phyloP scores from a whole-genome alignment of 2,329 filamentous ascomycete genomes.

The Pestalotiopsis sp. region DNA sequence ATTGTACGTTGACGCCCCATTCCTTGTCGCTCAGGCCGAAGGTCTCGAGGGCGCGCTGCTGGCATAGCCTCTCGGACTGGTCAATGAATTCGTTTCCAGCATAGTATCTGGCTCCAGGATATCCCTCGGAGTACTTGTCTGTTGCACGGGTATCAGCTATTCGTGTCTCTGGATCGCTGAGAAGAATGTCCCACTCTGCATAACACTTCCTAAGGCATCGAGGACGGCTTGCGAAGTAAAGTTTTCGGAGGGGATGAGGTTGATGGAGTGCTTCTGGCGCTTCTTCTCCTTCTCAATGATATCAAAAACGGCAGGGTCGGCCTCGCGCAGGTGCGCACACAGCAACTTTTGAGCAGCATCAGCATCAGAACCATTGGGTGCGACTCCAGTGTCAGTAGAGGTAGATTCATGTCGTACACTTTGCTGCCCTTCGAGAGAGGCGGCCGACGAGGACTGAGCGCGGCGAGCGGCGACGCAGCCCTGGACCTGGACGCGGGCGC shows the following conservation, averaged over 20 bases:
- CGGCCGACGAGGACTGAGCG: conserved; percentile 42
- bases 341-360: conserved; percentile 63
- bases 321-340: conserved; percentile 75
- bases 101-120: conserved; percentile 94
- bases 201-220: conserved; percentile 88
- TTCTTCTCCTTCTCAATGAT: conserved; percentile 97
- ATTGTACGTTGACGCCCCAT: conserved; percentile 97
- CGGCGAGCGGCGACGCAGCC: conserved; percentile 30
- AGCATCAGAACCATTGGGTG: conserved; percentile 15
- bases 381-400: conserved; percentile 9
- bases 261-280: conserved; percentile 97
- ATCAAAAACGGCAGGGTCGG: conserved; percentile 82
- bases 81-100: conserved; percentile 97
- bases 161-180: neutral
- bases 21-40: conserved; percentile 82
- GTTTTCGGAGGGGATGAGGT: conserved; percentile 93
- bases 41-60: conserved; percentile 84
- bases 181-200: conserved; percentile 73
- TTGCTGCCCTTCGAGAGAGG: conserved; percentile 58
- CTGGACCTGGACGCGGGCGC: conserved; percentile 1
- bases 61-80: conserved; percentile 84
- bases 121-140: conserved; percentile 99
- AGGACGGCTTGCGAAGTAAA: conserved; percentile 92
- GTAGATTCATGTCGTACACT: conserved; percentile 43
- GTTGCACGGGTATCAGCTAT: conserved; percentile 13